These are phyloP conservation scores for Shiraia sp. DNA, from an alignment of 2,329 filamentous ascomycete genomes.

Conservation along the genomic window DNA sequence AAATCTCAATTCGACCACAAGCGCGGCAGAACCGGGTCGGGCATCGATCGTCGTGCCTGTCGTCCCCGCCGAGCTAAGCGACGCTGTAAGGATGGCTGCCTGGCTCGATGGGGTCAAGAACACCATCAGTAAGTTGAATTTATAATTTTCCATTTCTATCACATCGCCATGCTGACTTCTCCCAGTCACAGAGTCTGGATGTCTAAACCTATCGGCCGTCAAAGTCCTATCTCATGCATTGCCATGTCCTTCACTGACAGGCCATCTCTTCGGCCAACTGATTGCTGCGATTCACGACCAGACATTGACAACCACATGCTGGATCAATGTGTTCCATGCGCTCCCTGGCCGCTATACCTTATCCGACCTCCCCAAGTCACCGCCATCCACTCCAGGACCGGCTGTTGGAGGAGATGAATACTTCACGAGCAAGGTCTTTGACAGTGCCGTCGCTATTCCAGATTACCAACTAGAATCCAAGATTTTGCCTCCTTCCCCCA, in stretches of 20 bases:
- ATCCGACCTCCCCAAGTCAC: conserved; percentile 65
- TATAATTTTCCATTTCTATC: not conserved
- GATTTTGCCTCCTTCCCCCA: conserved; percentile 55
- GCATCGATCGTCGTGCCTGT: conserved; percentile 33
- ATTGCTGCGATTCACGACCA: conserved; percentile 60
- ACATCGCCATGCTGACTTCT: conserved; percentile 9
- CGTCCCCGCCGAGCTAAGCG: conserved; percentile 23
- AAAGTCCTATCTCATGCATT: conserved; percentile 65
- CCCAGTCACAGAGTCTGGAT: conserved; percentile 38
- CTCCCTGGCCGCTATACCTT: conserved; percentile 65
- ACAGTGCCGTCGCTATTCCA: conserved; percentile 62
- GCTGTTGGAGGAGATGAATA: conserved; percentile 60
- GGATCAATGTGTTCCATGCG: conserved; percentile 68
- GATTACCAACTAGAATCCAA: conserved; percentile 61
- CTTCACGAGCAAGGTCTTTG: conserved; percentile 65
- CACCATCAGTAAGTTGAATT: conserved; percentile 34
- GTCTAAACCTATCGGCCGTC: conserved; percentile 48
- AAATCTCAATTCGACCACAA: conserved; percentile 24
- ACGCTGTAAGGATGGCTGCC: conserved; percentile 27
- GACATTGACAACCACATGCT: conserved; percentile 57
- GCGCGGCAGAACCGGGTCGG: conserved; percentile 23
- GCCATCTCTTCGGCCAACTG: conserved; percentile 58
- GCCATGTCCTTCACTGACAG: conserved; percentile 56
- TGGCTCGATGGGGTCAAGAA: conserved; percentile 39
- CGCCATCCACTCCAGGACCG: conserved; percentile 61